Evolutionary conservation across 495 filamentous ascomycete species (phyloP), one percentile per base, ranked within the genome.

Genomic region (Annulohypoxylon stygium): DNA sequence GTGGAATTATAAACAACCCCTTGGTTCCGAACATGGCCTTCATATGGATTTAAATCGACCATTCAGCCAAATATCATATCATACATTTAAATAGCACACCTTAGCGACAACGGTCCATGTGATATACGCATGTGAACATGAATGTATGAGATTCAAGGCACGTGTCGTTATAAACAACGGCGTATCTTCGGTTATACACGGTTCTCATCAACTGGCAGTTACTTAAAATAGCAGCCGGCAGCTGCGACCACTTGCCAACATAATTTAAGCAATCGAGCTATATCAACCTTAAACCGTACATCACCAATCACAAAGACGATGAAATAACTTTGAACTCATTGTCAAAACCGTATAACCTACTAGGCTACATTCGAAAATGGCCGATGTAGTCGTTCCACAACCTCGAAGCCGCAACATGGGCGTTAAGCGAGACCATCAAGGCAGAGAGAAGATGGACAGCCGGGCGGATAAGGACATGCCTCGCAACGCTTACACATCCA

Each of bases 391-490:
- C 53, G 73, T 76, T 25, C 66, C 76, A 0, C 81, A 78, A 48
- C 73, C 70, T 60, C 61, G 73, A 55, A 58, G 34, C 33, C 69
- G 66, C 59, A 72, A 50, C 57, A 83, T 86, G 83, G 81, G 72
- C 55, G 81, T 86, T 47, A 91, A 91, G 81, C 83, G 89, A 75
- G 86, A 89, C 76, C 82, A 88, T 78, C 86, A 88, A 70, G 89
- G 89, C 37, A 85, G 89, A 64, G 81, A 84, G 25, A 83, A 86
- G 34, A 71, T 78, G 68, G 75, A 75, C 60, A 74, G 77, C 39
- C 77, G 79, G 60, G 67, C 72, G 48, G 66, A 75, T 37, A 71
- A 81, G 74, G 73, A 75, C 65, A 39, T 79, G 54, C 70, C 72
- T 60, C 80, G 78, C 64, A 88, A 86, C 67, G 81, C 83, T 0